Evolutionary conservation across 352 stramenopile genomes (phyloP).

Genomic region (Peronospora destructor): DNA sequence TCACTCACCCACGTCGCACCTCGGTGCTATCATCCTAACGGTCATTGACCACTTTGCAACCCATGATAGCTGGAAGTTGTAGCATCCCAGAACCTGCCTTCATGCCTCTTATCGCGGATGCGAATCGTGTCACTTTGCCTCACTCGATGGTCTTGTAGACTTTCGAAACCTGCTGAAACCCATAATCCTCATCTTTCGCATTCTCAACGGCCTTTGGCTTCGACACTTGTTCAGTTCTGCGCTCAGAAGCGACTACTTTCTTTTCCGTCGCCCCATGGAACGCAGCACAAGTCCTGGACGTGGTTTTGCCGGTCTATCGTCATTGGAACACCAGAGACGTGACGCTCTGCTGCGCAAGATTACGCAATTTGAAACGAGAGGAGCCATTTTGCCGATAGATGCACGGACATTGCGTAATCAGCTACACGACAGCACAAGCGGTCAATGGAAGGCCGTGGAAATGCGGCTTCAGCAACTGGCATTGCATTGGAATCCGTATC

Average conservation of each 20-base stretch:
- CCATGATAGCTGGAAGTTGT: too few species aligned
- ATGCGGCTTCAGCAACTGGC: slow-evolving; percentile 49
- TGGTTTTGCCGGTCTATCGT: neutral
- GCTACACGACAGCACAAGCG: slow-evolving; percentile 53
- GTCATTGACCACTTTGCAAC: too few species aligned
- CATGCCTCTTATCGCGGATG: too few species aligned
- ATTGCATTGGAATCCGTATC: slow-evolving; percentile 72
- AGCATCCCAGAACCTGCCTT: too few species aligned
- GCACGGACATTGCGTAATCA: slow-evolving; percentile 62
- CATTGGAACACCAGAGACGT: slow-evolving; percentile 19
- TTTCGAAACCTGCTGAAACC: too few species aligned
- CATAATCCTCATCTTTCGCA: neutral
- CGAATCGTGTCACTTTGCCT: neutral
- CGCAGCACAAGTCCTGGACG: neutral
- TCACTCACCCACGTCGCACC: neutral
- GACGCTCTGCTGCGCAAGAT: slow-evolving; percentile 52
- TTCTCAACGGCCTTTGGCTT: neutral
- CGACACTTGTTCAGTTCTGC: too few species aligned
- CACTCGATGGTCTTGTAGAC: too few species aligned
- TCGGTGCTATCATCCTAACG: too few species aligned
- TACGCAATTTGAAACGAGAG: slow-evolving; percentile 39
- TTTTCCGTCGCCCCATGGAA: slow-evolving; percentile 8
- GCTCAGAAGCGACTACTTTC: too few species aligned
- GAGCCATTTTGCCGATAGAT: slow-evolving; percentile 48
- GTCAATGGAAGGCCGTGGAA: slow-evolving; percentile 53